phyloP scores from a whole-genome alignment of 202 grass and related monocot genomes.

The Cymbopogon flexuosus region DNA sequence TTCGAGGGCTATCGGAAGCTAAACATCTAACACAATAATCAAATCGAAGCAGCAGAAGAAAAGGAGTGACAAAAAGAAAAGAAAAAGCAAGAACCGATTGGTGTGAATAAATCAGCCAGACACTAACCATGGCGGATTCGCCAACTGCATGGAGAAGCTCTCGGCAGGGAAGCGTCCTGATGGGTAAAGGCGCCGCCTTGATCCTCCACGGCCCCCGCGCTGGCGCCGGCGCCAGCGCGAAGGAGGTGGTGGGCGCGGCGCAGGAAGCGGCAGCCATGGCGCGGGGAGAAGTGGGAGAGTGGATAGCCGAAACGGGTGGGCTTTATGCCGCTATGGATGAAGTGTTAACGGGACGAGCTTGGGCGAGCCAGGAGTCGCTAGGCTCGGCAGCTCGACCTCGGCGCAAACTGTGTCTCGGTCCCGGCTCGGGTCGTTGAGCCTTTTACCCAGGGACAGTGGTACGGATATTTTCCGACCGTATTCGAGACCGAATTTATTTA shows the following conservation, averaged over 20 bases:
- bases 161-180: not conserved
- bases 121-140: conserved; percentile 32
- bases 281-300: not conserved
- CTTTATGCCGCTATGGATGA: too few species aligned
- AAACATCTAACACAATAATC: not conserved
- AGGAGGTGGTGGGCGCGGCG: conserved; percentile 25
- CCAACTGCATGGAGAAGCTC: conserved; percentile 12
- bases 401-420: too few species aligned
- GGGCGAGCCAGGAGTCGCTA: too few species aligned
- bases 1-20: not conserved
- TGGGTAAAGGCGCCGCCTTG: not conserved
- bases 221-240: not conserved
- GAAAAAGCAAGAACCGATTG: conserved; percentile 2
- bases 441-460: too few species aligned
- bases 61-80: not conserved
- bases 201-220: not conserved
- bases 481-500: too few species aligned
- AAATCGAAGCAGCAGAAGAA: not conserved
- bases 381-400: too few species aligned
- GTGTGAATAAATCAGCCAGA: not conserved
- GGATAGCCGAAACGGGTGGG: conserved; percentile 9
- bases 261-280: conserved; percentile 31
- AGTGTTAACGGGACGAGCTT: too few species aligned
- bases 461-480: too few species aligned
- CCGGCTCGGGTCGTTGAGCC: too few species aligned